Conservation (phyloP, 2,329 filamentous ascomycete genomes). For the Ascocoryne sarcoides region DNA sequence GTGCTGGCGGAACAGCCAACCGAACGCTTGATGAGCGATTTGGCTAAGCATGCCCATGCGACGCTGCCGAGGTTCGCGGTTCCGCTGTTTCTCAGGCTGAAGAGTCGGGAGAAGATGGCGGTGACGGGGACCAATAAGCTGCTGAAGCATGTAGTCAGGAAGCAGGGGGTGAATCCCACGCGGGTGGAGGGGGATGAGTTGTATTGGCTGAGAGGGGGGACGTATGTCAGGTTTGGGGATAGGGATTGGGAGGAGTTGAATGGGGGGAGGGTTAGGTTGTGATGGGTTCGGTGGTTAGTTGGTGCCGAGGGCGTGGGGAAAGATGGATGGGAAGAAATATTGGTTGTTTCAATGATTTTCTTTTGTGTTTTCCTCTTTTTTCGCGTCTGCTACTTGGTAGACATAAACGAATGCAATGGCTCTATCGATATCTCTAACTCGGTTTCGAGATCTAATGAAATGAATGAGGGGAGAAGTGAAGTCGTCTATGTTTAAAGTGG, state of each 20-base stretch:
- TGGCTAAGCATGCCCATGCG: conserved; percentile 50
- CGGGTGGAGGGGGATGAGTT: conserved; percentile 41
- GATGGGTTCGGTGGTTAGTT: too few relatives aligned
- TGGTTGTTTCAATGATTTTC: too few relatives aligned
- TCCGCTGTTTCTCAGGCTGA: conserved; percentile 67
- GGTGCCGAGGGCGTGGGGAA: too few relatives aligned
- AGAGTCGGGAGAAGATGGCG: conserved; percentile 44
- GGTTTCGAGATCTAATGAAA: too few relatives aligned
- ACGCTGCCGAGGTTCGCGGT: conserved; percentile 65
- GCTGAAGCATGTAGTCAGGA: conserved; percentile 66
- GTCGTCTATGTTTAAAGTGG: too few relatives aligned
- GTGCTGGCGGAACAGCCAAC: conserved; percentile 43
- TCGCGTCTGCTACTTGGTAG: too few relatives aligned
- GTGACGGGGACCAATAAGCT: conserved; percentile 84
- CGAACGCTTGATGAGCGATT: conserved; percentile 41
- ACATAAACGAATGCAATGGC: too few relatives aligned
- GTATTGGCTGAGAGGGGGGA: conserved; percentile 50
- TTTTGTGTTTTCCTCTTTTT: too few relatives aligned
- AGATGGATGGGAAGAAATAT: too few relatives aligned
- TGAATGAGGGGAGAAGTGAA: too few relatives aligned
- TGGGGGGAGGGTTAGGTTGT: conserved; percentile 51
- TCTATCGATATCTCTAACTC: too few relatives aligned
- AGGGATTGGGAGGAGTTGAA: conserved; percentile 62
- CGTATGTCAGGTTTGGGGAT: conserved; percentile 59
- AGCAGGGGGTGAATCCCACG: conserved; percentile 62